Percentiles rank a stretch among this genome's conserved stretches.
Conservation (phyloP, 2,329 filamentous ascomycete genomes). For the Penicillium corylophilum region DNA sequence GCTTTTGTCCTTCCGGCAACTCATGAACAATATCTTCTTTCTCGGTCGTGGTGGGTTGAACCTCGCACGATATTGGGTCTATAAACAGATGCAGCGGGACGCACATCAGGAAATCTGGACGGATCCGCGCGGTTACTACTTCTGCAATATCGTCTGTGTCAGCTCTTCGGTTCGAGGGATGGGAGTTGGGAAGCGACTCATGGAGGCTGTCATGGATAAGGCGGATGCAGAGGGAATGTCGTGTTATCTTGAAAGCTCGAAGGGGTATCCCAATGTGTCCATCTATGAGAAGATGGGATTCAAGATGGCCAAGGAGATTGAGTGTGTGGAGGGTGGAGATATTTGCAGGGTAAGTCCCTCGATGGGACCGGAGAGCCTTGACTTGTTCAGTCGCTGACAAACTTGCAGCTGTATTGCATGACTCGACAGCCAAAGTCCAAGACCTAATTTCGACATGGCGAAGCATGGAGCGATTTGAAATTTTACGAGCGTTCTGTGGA, state of each 20-base stretch:
- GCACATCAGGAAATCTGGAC: conserved; percentile 65
- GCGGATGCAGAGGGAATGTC: conserved; percentile 64
- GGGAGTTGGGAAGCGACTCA: conserved; percentile 65
- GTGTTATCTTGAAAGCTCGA: conserved; percentile 71
- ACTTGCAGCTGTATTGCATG: conserved; percentile 25
- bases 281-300: conserved; percentile 73
- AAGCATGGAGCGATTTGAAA: background rate
- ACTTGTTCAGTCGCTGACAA: conserved; percentile 5
- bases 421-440: conserved; percentile 19
- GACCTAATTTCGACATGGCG: background rate
- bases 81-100: conserved; percentile 65
- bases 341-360: conserved; percentile 48
- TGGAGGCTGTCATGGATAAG: conserved; percentile 60
- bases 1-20: conserved; percentile 65
- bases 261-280: conserved; percentile 65
- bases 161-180: conserved; percentile 63
- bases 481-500: background rate
- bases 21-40: conserved; percentile 66
- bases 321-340: conserved; percentile 63
- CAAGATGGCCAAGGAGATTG: conserved; percentile 62
- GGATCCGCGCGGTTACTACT: conserved; percentile 68
- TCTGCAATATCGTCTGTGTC: conserved; percentile 73
- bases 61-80: conserved; percentile 67
- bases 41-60: conserved; percentile 66
- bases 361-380: background rate